Evolutionary conservation across 352 stramenopile species (phyloP), one percentile per base, ranked within the genome.

Genomic region (Halophytophthora batemanensis): DNA sequence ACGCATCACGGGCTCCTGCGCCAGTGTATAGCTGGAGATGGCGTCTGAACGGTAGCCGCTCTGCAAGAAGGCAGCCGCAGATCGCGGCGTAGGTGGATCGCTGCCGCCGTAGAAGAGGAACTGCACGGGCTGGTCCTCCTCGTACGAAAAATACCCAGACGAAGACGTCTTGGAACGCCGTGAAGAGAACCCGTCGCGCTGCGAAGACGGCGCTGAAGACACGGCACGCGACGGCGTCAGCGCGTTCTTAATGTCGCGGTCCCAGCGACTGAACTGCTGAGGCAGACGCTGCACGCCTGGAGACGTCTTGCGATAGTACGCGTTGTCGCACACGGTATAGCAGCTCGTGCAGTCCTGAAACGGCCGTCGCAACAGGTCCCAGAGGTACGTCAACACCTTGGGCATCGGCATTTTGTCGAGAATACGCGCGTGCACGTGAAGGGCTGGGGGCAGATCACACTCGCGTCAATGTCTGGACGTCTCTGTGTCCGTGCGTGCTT

Each of bases 21-120:
- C 34, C 19, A 48, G 50, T 36, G 56, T 55, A 35, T 64, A 67
- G 23, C 61, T 60, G 17, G 67, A 73, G 33, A 71, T 68, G 44
- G 63, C 61, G 25, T 71, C 65, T 21, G 53, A 72, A 5, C 68
- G 58, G 17, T 65, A 69, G 17, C 71, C 62, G 22, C 34, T 61
- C 13, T 28, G 28, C 18, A 51, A 50, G 7, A 59, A 29, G 34
- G 49, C 50, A 42, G 49, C 51, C 35, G 52, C 40, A 28, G 71
- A 74, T 36, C 50, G 69, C 15, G 66, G 66, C 7, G 71, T 77
- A 13, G 61, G 55, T 11, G 52, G 44, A 49, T 79, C 71, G 29
- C 50, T 75, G 5, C 71, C 71, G 18, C 71, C 72, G 54, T 82
- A 82, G 42, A 82, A 82, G 46, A 82, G 65, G 52, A 82, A 82